Base-by-base conservation (phyloP, 2,329 filamentous ascomycete genomes). In the Aspergillus flavus region DNA sequence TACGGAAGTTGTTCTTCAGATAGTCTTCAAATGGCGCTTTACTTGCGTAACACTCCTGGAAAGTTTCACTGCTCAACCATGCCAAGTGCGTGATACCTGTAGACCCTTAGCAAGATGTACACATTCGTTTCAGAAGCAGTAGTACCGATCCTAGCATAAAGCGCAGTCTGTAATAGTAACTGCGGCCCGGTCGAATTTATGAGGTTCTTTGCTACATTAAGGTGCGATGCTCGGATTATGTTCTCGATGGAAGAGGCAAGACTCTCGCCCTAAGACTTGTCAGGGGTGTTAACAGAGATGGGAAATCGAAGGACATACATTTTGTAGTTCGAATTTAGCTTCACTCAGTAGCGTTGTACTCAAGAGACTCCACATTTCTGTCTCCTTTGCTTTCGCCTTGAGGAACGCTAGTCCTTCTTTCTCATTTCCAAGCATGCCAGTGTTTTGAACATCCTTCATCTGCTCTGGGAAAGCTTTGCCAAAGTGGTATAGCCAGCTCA, bases 401-500 rank as follows among this genome's bases (percentile, higher is more conserved):
- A 98, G 84, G 71, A 95, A 97, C 0, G 88, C 85, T 7, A 97
- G 84, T 1, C 89, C 93, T 73, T 97, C 93, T 68, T 90, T 90
- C 59, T 93, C 91, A 39, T 88, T 89, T 0, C 90, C 92, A 10
- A 93, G 81, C 83, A 93, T 89, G 62, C 88, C 92, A 70, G 86
- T 89, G 45, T 90, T 89, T 65, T 89, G 90, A 6, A 91, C 83
- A 58, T 89, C 86, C 56, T 84, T 86, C 68, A 93, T 87, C n/a
- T 93, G 85, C 59, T 87, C 84, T 0, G 93, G 91, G 70, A 94
- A 93, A 0, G 91, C 88, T 72, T 93, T 92, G n/a, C 90, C 91
- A 70, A 97, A 96, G 73, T 97, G 93, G 72, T 96, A 96, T 3
- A 98, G 84, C 95, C 95, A 99, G 73, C 93, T 96, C 65, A 99